A percentile compares a stretch with the other conserved stretches of the same genome.
phyloP scores from a whole-genome alignment of 495 filamentous ascomycete genomes.

The Parathielavia hyrcaniae region DNA sequence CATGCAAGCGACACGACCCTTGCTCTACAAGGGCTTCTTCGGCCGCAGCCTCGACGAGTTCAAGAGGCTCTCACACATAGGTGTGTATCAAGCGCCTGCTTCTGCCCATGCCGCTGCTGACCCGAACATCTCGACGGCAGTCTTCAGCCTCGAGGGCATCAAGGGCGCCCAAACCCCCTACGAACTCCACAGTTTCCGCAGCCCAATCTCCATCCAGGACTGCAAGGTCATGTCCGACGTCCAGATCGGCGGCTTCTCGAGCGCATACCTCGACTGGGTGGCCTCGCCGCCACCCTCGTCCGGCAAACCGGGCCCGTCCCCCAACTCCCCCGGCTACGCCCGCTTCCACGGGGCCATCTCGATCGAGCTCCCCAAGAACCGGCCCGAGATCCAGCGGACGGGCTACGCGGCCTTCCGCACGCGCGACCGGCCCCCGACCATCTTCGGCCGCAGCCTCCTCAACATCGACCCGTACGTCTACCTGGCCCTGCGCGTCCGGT shows the following conservation, averaged over 20 bases:
- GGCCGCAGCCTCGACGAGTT: constrained; percentile 44
- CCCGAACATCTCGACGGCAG: constrained; percentile 23
- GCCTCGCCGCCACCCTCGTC: constrained; percentile 54
- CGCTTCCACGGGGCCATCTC: constrained; percentile 86
- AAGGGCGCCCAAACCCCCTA: constrained; percentile 50
- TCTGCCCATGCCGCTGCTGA: background rate
- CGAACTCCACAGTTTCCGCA: constrained; percentile 59
- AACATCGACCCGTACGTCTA: constrained; percentile 84
- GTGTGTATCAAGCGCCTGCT: constrained; percentile 23
- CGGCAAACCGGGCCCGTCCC: constrained; percentile 44
- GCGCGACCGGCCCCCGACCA: constrained; percentile 47
- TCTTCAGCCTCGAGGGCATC: constrained; percentile 48
- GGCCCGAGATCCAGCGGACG: constrained; percentile 59
- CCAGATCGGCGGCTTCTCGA: constrained; percentile 81
- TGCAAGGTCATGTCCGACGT: constrained; percentile 83
- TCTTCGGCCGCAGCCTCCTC: constrained; percentile 80
- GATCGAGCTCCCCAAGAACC: constrained; percentile 69
- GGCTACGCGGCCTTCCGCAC: constrained; percentile 91
- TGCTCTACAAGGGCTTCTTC: constrained; percentile 40
- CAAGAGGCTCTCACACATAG: constrained; percentile 41
- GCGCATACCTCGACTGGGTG: constrained; percentile 62
- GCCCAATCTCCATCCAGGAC: constrained; percentile 50
- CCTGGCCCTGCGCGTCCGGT: constrained; percentile 82
- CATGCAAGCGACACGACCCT: constrained; percentile 41
- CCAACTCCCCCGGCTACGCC: constrained; percentile 44